Base-by-base conservation (phyloP, 352 stramenopile species). In the Aphanomyces euteiches region DNA sequence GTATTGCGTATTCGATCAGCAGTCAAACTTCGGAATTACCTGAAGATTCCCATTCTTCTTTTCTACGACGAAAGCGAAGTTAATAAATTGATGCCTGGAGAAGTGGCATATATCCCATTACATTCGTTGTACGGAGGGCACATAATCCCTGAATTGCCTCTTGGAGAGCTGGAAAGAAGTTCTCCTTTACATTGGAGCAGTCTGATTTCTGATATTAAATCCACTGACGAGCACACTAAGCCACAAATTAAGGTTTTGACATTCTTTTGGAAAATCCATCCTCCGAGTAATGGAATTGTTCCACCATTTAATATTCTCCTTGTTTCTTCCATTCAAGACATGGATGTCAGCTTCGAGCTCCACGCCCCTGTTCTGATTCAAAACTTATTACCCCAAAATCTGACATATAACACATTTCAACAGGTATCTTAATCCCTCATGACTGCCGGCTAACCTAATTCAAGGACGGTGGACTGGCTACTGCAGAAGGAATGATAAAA, bases 1-100 rank as follows among this genome's bases (percentile, higher is more conserved):
- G 82, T 95, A 10, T 74, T 95, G 54, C 82, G 87, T 7, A 72
- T 95, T 58, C 85, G 87, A 43, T 83, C 85, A 17, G 91, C 90
- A 69, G 84, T 93, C 7, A 84, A 93, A 73, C 67, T 95, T 17
- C 79, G 79, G 12, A 95, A 95, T 70, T 86, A 83, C 63, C 80
- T 93, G 15, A 79, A 74, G 13, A 76, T 91, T 40, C 80, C 84
- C 3, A 85, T 95, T 12, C 76, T 92, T 72, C 76, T 93, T 7
- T 79, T 82, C n/a, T 95, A 95, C 21, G 74, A 66, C 41, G 45
- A 83, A 10, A 19, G 13, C 5, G 21, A 53, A 6, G 37, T 17
- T 38, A 40, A 47, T 43, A 6, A 61, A 13, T 10, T 69, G 17
- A 12, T 7, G 7, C 45, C 63, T 3, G 47, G 34, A 7, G 63